Evolutionary conservation across 345 rosid genomes (phyloP).

Genomic region (Boechera retrofracta): DNA sequence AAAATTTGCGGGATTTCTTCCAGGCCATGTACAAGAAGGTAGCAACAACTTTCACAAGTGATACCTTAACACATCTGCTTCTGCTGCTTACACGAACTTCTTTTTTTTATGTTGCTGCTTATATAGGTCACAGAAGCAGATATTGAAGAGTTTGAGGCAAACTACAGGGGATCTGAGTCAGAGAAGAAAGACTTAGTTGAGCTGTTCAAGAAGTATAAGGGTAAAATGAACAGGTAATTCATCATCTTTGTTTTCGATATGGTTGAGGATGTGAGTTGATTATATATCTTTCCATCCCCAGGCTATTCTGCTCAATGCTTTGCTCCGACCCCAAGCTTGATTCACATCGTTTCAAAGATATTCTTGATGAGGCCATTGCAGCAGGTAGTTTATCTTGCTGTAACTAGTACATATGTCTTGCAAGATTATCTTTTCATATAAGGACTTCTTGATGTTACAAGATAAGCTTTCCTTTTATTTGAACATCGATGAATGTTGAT

Average conservation of each 20-base stretch:
- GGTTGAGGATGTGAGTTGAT: constrained; percentile 1
- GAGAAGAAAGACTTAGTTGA: constrained; percentile 87
- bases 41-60: background rate
- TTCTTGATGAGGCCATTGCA: constrained; percentile 73
- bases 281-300: constrained; percentile 31
- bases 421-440: background rate
- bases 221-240: constrained; percentile 75
- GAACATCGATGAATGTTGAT: constrained; percentile 12
- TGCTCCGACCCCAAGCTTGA: constrained; percentile 88
- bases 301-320: constrained; percentile 91
- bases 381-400: constrained; percentile 51
- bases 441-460: background rate
- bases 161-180: constrained; percentile 85
- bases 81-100: constrained; percentile 14
- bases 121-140: constrained; percentile 78
- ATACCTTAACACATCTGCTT: constrained; percentile 1
- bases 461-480: background rate
- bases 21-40: constrained; percentile 80
- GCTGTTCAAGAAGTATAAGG: constrained; percentile 64
- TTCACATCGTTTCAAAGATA: constrained; percentile 83
- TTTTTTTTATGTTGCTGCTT: background rate
- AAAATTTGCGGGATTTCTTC: constrained; percentile 64
- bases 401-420: constrained; percentile 5
- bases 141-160: constrained; percentile 84
- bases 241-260: constrained; percentile 6